These are phyloP conservation scores for Wallemia mellicola DNA, from an alignment of 1,284 basidiomycete species.

Conservation along the genomic window DNA sequence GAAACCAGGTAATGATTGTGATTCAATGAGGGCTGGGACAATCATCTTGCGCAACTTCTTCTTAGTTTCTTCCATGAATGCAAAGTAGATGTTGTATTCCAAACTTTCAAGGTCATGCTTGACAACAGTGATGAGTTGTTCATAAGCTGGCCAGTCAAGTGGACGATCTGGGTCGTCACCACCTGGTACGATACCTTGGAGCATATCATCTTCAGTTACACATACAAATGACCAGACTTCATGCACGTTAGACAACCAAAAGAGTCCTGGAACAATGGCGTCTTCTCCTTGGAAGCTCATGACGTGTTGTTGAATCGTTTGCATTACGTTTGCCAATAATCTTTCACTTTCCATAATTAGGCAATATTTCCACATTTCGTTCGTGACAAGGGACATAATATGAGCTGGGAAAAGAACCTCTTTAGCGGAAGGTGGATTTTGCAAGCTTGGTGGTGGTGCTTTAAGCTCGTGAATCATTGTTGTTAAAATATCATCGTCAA, in stretches of 20 bases:
- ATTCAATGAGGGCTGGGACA: slow-evolving; percentile 89
- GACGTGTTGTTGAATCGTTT: slow-evolving; percentile 84
- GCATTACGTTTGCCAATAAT: slow-evolving; percentile 97
- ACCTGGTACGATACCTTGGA: slow-evolving; percentile 88
- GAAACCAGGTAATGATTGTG: slow-evolving; percentile 89
- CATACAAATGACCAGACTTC: slow-evolving; percentile 98
- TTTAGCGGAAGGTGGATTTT: slow-evolving; percentile 74
- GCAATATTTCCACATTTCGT: slow-evolving; percentile 99
- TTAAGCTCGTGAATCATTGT: slow-evolving; percentile 73
- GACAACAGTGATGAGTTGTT: slow-evolving; percentile 80
- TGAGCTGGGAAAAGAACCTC: slow-evolving; percentile 99
- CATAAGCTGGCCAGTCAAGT: slow-evolving; percentile 93
- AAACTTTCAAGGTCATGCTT: slow-evolving; percentile 95
- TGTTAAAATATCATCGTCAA: slow-evolving; percentile 82
- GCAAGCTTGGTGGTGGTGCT: slow-evolving; percentile 67
- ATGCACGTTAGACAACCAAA: slow-evolving; percentile 99
- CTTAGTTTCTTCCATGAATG: slow-evolving; percentile 98
- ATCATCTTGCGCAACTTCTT: slow-evolving; percentile 93
- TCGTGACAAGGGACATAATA: slow-evolving; percentile 82
- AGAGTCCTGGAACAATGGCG: slow-evolving; percentile 81
- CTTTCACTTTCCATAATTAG: slow-evolving; percentile 88
- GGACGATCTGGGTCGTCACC: slow-evolving; percentile 67
- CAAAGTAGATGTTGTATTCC: slow-evolving; percentile 99
- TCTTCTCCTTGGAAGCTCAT: slow-evolving; percentile 86
- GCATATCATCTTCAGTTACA: slow-evolving; percentile 90